Evolutionary conservation across 305 asterid genomes (phyloP), one percentile per base, ranked within the genome.

Genomic region (Coffea humblotiana): DNA sequence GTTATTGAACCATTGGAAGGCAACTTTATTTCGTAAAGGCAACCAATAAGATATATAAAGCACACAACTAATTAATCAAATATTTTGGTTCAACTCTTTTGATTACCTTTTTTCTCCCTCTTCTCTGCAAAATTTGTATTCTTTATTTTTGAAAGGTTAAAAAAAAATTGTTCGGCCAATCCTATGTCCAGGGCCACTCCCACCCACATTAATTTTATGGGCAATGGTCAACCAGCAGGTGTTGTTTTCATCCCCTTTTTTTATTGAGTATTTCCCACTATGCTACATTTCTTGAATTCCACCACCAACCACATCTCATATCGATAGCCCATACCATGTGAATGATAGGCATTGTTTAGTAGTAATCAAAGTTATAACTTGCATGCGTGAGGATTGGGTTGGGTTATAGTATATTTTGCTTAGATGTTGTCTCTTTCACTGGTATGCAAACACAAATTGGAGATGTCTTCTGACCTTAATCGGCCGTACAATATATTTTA

Each of bases 281-380:
- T 19, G 64, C 37, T 63, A 0, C 16, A 63, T 25, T 47, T 69
- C n/a, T 35, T 16, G 4, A 74, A 58, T 6, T 25, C 70, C 60
- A 37, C 9, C 19, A 11, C 0, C 19, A 4, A 4, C 54, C 68
- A 47, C 77, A 54, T 19, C 45, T n/a, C 45, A 2, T 21, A 47
- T 32, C 8, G 21, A 32, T 23, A 16, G 35, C 27, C 40, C 83
- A 27, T 58, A 19, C 40, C 84, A 81, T 64, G 81, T 81, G 84
- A 43, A 81, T 60, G 32, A 25, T 60, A 48, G 48, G 66, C 66
- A 60, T 63, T 11, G 18, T n/a, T 63, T 8, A 32, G 23, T 61
- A 64, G 27, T 16, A 32, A 2, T 23, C n/a, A 37, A 19, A 32
- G 32, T 9, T 35, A 35, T 23, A 51, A 12, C 29, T 29, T 66